Base-by-base conservation (phyloP, 2,329 filamentous ascomycete genomes). In the Alternaria arborescens region DNA sequence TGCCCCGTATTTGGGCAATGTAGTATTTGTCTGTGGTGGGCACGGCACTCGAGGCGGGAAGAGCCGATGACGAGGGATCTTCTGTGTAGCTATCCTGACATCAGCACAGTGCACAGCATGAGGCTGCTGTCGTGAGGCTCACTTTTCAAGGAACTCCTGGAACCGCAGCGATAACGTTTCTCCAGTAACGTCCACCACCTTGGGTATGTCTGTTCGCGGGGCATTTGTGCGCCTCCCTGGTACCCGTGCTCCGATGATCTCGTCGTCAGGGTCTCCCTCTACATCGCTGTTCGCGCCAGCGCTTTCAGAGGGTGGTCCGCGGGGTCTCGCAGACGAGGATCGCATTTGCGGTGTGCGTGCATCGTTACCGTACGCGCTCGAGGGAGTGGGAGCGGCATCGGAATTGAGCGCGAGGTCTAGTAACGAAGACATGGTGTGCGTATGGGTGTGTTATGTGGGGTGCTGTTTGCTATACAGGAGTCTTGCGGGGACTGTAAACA, bases 11-110 rank as follows among this genome's bases (percentile, higher is more conserved):
- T 80, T 94, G 92, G 51, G 91, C 91, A 59, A 95, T 85, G 78
- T 95, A 96, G 82, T 93, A 94, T 76, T 91, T 92, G 81, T 93
- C 90, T 26, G 90, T 92, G 4, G 88, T 90, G 46, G 88, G 84
- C 28, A 89, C 88, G 26, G 61, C 63, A 73, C 90, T 92, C 16
- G 91, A 90, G 4, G 87, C 83, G 10, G 89, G 89, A 7, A 84
- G 85, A 14, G 87, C 83, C 8, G 86, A 91, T 3, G 88, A 82
- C 6, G 85, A 82, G 3, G 88, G 88, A 18, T 91, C 89, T 78
- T 94, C 91, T 58, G 87, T 82, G 74, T 90, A 94, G 60, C 82
- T 83, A 40, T 40, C 10, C 3, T 32, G 18, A 6, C 48, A 50
- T 73, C 42, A 77, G 64, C 16, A 28, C 16, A 38, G 18, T 16